These are phyloP conservation scores for Cladorrhinum sp. DNA, from an alignment of 2,329 filamentous ascomycete genomes.

Conservation along the genomic window DNA sequence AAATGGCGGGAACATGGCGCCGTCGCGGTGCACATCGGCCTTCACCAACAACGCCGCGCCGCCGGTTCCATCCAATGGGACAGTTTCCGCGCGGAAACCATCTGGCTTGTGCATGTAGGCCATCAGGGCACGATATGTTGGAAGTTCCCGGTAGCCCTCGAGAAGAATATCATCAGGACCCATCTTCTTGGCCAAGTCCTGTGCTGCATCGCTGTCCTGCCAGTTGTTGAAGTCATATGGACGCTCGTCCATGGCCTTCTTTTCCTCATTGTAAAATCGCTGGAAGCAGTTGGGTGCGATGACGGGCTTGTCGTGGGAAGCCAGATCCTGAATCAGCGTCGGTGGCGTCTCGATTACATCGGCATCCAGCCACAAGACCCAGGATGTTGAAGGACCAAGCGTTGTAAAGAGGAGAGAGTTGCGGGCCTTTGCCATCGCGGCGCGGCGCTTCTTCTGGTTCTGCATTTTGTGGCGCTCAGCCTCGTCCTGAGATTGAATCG, in stretches of 20 bases:
- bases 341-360: constrained; percentile 88
- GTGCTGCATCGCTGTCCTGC: constrained; percentile 82
- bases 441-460: constrained; percentile 81
- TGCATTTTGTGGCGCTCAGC: constrained; percentile 85
- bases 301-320: constrained; percentile 80
- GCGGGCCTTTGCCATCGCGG: constrained; percentile 88
- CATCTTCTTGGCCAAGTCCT: constrained; percentile 74
- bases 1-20: constrained; percentile 97
- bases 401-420: constrained; percentile 96
- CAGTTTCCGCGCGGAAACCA: constrained; percentile 57
- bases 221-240: constrained; percentile 98
- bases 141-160: constrained; percentile 89
- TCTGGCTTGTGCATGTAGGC: constrained; percentile 67
- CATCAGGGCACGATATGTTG: constrained; percentile 90
- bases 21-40: constrained; percentile 93
- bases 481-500: constrained; percentile 77
- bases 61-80: constrained; percentile 87
- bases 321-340: constrained; percentile 86
- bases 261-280: constrained; percentile 68
- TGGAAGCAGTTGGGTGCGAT: constrained; percentile 97
- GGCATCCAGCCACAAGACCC: constrained; percentile 94
- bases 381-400: constrained; percentile 82
- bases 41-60: constrained; percentile 91
- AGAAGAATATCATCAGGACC: constrained; percentile 86
- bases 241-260: constrained; percentile 68